These are phyloP conservation scores for Toxoplasma gondii DNA, from an alignment of 169 alveolate species.

Conservation along the genomic window DNA sequence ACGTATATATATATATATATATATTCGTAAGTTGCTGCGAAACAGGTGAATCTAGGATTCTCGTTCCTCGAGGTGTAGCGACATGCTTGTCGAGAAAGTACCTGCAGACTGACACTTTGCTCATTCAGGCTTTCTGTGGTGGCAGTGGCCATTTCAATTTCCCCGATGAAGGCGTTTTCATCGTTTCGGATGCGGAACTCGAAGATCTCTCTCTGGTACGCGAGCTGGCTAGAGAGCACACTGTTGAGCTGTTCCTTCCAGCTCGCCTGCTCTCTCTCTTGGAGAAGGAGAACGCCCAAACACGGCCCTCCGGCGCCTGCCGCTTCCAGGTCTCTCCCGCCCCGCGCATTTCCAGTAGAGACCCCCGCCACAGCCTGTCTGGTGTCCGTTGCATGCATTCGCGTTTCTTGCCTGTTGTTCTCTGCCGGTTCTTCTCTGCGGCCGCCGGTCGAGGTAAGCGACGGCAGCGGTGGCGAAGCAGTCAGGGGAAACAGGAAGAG, in stretches of 20 bases:
- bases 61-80: too few species aligned
- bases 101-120: constrained; percentile 34
- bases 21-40: too few species aligned
- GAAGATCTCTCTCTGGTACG: background rate
- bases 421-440: background rate
- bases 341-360: background rate
- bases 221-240: constrained; percentile 34
- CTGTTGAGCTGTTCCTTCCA: constrained; percentile 28
- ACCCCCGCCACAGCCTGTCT: background rate
- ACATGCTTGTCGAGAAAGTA: too few species aligned
- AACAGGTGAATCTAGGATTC: too few species aligned
- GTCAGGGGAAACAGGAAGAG: background rate
- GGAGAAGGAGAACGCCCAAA: background rate
- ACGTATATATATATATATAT: too few species aligned
- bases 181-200: background rate
- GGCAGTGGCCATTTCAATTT: constrained; percentile 31
- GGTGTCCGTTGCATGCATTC: background rate
- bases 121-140: constrained; percentile 38
- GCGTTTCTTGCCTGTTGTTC: background rate
- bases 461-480: background rate
- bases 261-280: background rate
- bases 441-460: background rate
- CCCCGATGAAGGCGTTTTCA: constrained; percentile 27
- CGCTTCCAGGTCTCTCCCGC: background rate
- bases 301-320: background rate